These are phyloP conservation scores for Pseudohyphozyma bogoriensis DNA, from an alignment of 768 basidiomycete species.

Conservation along the genomic window DNA sequence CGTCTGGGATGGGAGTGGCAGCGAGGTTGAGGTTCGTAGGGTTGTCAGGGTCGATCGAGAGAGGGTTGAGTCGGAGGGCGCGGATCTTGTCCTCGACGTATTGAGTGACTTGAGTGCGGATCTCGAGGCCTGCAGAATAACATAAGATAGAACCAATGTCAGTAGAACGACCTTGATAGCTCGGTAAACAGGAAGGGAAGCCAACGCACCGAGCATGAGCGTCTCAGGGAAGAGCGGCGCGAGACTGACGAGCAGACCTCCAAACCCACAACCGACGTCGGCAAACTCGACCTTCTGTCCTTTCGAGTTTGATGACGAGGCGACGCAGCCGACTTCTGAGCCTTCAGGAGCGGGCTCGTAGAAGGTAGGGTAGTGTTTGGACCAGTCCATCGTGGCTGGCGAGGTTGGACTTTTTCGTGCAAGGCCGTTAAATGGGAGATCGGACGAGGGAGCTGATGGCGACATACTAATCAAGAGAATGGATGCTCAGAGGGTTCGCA, in stretches of 20 bases:
- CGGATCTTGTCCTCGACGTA: conserved; percentile 90
- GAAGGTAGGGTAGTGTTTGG: conserved; percentile 67
- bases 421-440: background rate
- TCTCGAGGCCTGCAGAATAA: conserved; percentile 86
- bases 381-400: conserved; percentile 71
- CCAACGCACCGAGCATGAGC: conserved; percentile 71
- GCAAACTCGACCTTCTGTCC: conserved; percentile 77
- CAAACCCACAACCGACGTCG: conserved; percentile 96
- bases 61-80: conserved; percentile 60
- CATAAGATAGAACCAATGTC: background rate
- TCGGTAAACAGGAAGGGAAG: background rate
- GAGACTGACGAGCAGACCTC: conserved; percentile 78
- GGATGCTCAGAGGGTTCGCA: conserved; percentile 46
- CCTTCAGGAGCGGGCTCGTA: conserved; percentile 28
- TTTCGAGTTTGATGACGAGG: no score
- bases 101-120: conserved; percentile 88
- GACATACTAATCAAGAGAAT: conserved; percentile 65
- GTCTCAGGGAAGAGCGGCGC: conserved; percentile 84
- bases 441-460: background rate
- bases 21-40: background rate
- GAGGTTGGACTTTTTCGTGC: conserved; percentile 48
- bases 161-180: background rate
- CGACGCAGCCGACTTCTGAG: conserved; percentile 36
- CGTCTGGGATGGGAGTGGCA: conserved; percentile 17
- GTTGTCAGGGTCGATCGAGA: conserved; percentile 27